These are phyloP conservation scores for Rhodamnia argentea DNA, from an alignment of 345 rosid genomes.

Conservation along the genomic window DNA sequence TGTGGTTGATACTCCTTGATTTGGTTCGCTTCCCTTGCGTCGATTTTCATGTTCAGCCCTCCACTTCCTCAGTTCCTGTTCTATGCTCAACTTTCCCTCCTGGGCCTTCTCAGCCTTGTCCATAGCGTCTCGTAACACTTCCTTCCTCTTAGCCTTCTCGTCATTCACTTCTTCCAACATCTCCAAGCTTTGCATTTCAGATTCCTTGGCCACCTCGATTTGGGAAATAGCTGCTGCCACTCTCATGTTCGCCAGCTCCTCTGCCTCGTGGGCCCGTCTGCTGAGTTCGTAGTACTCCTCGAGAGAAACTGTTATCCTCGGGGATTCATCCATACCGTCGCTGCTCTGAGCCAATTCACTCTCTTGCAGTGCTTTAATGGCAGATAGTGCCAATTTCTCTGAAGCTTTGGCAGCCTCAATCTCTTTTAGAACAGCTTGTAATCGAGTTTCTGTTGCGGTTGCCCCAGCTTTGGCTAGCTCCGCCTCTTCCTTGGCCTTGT, in stretches of 20 bases:
- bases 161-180: constrained; percentile 51
- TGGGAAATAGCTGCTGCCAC: constrained; percentile 64
- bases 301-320: constrained; percentile 59
- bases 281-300: constrained; percentile 89
- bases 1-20: constrained; percentile 14
- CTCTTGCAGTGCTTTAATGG: constrained; percentile 82
- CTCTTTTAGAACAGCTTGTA: constrained; percentile 70
- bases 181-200: constrained; percentile 41
- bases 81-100: constrained; percentile 74
- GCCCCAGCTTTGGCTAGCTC: constrained; percentile 82
- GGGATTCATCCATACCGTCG: constrained; percentile 25
- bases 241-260: constrained; percentile 60
- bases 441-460: constrained; percentile 56
- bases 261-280: constrained; percentile 68
- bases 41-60: constrained; percentile 66
- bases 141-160: constrained; percentile 50
- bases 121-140: constrained; percentile 43
- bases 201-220: constrained; percentile 65
- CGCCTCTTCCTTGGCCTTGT: constrained; percentile 62
- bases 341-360: constrained; percentile 44
- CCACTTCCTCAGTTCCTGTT: constrained; percentile 86
- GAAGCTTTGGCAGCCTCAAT: constrained; percentile 84
- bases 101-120: constrained; percentile 86
- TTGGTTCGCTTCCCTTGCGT: constrained; percentile 38
- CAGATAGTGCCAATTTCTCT: constrained; percentile 71